These are phyloP conservation scores for Oryza longistaminata DNA, from an alignment of 176 grass and related monocot genomes.

Conservation along the genomic window DNA sequence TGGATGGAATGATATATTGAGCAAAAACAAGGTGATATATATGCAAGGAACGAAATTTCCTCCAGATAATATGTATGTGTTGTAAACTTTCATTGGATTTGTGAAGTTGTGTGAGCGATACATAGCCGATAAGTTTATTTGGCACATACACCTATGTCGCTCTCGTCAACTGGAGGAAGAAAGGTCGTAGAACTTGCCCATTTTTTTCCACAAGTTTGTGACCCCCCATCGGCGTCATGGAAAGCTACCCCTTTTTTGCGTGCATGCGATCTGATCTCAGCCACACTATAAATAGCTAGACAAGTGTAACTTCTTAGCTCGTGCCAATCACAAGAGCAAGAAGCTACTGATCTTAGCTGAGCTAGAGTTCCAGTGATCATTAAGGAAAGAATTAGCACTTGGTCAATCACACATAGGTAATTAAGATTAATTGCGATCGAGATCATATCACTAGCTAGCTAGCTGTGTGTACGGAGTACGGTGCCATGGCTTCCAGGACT, in stretches of 20 bases:
- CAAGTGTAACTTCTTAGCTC: background rate
- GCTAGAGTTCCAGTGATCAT: too few relatives aligned
- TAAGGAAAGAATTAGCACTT: too few relatives aligned
- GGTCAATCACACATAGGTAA: too few relatives aligned
- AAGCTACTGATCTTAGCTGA: background rate
- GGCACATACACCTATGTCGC: background rate
- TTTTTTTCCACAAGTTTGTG: background rate
- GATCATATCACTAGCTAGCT: too few relatives aligned
- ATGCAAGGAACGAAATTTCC: too few relatives aligned
- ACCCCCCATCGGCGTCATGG: background rate
- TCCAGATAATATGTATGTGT: too few relatives aligned
- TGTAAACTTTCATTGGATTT: background rate
- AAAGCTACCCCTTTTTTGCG: constrained; percentile 7
- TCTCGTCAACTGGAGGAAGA: background rate
- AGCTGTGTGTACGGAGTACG: too few relatives aligned
- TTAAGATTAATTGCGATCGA: too few relatives aligned
- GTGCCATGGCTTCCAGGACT: constrained; percentile 33
- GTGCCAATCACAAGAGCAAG: background rate
- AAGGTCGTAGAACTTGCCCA: background rate
- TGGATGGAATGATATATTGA: too few relatives aligned
- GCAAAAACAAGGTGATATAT: too few relatives aligned
- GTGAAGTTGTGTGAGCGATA: background rate
- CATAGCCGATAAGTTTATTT: background rate
- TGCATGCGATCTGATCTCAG: constrained; percentile 18
- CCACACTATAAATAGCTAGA: constrained; percentile 12